Base-by-base conservation (phyloP, 2,329 filamentous ascomycete species). In the Fusarium xyrophilum region DNA sequence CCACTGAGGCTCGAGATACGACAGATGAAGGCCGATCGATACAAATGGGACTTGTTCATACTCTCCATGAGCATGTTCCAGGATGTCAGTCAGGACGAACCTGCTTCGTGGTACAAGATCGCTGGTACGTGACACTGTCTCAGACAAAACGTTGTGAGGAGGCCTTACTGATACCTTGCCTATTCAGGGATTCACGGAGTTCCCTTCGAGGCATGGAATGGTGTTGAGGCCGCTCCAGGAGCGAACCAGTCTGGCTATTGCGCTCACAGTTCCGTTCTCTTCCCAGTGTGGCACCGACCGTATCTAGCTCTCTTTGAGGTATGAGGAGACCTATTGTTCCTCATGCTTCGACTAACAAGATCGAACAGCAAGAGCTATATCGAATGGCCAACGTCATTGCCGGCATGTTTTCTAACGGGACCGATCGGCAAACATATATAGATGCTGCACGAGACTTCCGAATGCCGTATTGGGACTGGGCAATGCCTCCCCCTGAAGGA, bases 281-380 rank as follows among this genome's bases (percentile, higher is more conserved):
- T 97, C 76, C 87, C 90, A 39, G 85, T 89, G 39, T 96, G 93
- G 93, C 93, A 97, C 82, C 87, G 93, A 51, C 91, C 92, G 2
- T 96, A 95, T 77, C 82, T 96, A 61, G 85, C 83, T 32, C 76
- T 88, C 52, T 86, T 86, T 60, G 86, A 88, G 81, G 86, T 85
- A 64, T 60, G 75, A 38, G 30, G 6, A 12, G 10, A 19, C 13
- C 3, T 4, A 19, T 10, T 17, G 6, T 5, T n/a, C 7, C n/a
- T 28, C 2, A n/a, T 25, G 19, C 25, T 25, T 27, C n/a, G 36
- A 35, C 63, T 77, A 35, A 78, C 56, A 15, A 12, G 5, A n/a
- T 17, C 1, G 2, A 36, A 39, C 35, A 80, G 79, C 79, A 80
- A 78, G 76, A 80, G 70, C 56, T 80, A 32, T 75, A 75, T 62